A percentile compares a stretch with the other conserved stretches of the same genome.
Conservation (phyloP, 2,329 filamentous ascomycete species). For the Paracamarosporium sp. region DNA sequence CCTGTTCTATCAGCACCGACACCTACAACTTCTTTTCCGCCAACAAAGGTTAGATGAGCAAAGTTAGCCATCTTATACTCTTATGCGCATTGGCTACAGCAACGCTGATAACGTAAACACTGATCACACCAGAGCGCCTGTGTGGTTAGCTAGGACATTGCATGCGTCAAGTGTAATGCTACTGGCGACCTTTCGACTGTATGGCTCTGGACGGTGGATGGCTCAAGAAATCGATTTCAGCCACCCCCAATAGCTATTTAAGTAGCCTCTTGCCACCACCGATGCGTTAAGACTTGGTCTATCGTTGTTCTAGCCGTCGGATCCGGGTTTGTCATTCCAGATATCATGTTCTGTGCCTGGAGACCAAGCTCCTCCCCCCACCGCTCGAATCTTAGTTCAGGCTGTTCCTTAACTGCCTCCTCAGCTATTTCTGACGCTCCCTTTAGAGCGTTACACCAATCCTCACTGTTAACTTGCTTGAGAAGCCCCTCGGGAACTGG, state of each 20-base stretch:
- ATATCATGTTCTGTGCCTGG: conserved; percentile 41
- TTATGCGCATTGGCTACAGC: conserved; percentile 5
- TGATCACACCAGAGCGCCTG: conserved; percentile 11
- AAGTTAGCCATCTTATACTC: conserved; percentile 11
- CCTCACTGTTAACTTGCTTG: conserved; percentile 33
- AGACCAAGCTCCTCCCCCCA: conserved; percentile 37
- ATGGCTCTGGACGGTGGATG: background rate
- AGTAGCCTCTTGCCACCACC: conserved; percentile 35
- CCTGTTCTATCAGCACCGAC: too few relatives aligned
- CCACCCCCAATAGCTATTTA: conserved; percentile 16
- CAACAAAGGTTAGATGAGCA: conserved; percentile 3
- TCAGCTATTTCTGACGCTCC: conserved; percentile 32
- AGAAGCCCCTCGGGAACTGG: conserved; percentile 38
- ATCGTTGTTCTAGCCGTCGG: conserved; percentile 42
- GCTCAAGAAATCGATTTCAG: conserved; percentile 4
- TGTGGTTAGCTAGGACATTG: conserved; percentile 10
- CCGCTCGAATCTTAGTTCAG: conserved; percentile 33
- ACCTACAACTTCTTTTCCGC: too few relatives aligned
- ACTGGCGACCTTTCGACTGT: background rate
- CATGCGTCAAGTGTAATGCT: conserved; percentile 4
- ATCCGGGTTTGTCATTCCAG: conserved; percentile 42
- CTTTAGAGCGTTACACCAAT: conserved; percentile 32
- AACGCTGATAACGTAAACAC: conserved; percentile 9
- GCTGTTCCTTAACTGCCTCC: conserved; percentile 32
- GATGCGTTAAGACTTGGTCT: conserved; percentile 41